Conservation (phyloP, 306 rosid species). For the Cucurbita maxima region DNA sequence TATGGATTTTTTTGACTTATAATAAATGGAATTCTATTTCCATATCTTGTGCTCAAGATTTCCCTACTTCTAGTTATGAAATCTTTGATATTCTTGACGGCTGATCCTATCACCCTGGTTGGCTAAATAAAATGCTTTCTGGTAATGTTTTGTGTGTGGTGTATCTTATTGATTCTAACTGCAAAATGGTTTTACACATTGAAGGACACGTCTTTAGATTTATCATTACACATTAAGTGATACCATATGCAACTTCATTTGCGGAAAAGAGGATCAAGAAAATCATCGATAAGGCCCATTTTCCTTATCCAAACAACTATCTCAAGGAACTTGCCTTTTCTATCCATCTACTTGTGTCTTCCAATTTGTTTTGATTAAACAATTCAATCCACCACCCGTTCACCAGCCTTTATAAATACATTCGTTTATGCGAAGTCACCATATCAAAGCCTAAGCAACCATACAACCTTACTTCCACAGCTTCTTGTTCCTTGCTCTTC, state of each 20-base stretch:
- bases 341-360: conserved; percentile 27
- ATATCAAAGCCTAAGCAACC: conserved; percentile 22
- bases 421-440: conserved; percentile 27
- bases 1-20: neutral
- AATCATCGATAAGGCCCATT: conserved; percentile 37
- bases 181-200: neutral
- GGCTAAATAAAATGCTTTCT: neutral
- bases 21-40: neutral
- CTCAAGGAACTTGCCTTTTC: conserved; percentile 41
- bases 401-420: conserved; percentile 56
- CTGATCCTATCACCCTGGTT: neutral
- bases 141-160: neutral
- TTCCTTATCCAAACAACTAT: conserved; percentile 85
- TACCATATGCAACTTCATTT: conserved; percentile 49
- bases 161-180: conserved; percentile 1
- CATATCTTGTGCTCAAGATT: neutral
- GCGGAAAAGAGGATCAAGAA: conserved; percentile 34
- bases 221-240: conserved; percentile 7
- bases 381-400: conserved; percentile 25
- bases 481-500: neutral
- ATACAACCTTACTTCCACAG: conserved; percentile 7
- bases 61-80: neutral
- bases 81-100: neutral
- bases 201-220: conserved; percentile 4
- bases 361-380: conserved; percentile 17